These are phyloP conservation scores for Pichia sp. DNA, from an alignment of 1,139 yeast genomes.

Conservation along the genomic window DNA sequence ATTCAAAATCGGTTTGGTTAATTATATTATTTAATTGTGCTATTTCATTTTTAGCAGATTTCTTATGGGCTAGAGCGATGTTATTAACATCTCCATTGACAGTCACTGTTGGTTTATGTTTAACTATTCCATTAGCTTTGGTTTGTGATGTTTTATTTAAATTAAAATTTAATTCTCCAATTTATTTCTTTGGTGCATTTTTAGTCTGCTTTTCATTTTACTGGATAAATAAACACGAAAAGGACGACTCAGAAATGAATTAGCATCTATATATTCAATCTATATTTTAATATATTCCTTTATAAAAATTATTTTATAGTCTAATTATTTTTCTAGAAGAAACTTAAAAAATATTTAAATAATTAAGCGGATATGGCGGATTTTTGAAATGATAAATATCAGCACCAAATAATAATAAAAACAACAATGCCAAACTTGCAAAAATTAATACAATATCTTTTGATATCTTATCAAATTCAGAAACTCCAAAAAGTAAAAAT, in stretches of 20 bases:
- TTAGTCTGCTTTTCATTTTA: slow-evolving; percentile 79
- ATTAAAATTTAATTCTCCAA: slow-evolving; percentile 50
- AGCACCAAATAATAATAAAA: slow-evolving; percentile 32
- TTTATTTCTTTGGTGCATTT: slow-evolving; percentile 73
- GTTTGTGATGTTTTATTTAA: slow-evolving; percentile 78
- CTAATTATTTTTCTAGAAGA: background rate
- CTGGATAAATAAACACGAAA: slow-evolving; percentile 51
- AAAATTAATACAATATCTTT: slow-evolving; percentile 20
- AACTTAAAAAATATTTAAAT: slow-evolving; percentile 12
- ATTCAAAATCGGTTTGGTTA: slow-evolving; percentile 42
- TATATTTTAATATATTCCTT: background rate
- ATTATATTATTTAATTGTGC: slow-evolving; percentile 61
- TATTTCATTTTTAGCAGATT: slow-evolving; percentile 81
- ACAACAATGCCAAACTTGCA: slow-evolving; percentile 28
- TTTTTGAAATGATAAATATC: slow-evolving; percentile 35
- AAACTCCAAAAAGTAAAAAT: slow-evolving; percentile 28
- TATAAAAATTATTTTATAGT: background rate
- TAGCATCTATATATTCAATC: no score
- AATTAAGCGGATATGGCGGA: slow-evolving; percentile 33
- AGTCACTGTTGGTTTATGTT: slow-evolving; percentile 88
- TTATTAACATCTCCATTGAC: slow-evolving; percentile 87
- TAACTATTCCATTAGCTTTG: slow-evolving; percentile 93
- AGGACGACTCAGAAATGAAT: background rate
- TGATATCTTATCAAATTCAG: slow-evolving; percentile 9
- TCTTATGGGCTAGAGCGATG: slow-evolving; percentile 95